phyloP scores from a whole-genome alignment of 345 rosid species.

The Eucalyptus curtisii region DNA sequence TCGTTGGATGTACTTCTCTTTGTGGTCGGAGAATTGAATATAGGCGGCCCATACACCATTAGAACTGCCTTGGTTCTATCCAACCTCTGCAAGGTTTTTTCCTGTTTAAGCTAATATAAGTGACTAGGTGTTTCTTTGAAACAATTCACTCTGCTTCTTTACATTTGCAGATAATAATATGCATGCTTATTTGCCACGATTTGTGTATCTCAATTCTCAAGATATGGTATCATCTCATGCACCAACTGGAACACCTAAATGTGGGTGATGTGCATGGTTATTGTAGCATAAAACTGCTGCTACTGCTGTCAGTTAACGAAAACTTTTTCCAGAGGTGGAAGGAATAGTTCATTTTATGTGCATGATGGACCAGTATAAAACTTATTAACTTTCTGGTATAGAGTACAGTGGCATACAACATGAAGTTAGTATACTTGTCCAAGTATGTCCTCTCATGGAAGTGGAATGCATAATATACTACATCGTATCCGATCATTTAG shows the following conservation, averaged over 20 bases:
- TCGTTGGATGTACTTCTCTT: conserved; percentile 79
- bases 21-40: conserved; percentile 55
- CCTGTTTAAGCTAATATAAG: background rate
- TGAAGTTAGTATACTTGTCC: background rate
- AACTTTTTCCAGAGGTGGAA: background rate
- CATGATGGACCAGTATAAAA: background rate
- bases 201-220: background rate
- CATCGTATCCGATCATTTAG: background rate
- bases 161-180: background rate
- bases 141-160: background rate
- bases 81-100: conserved; percentile 74
- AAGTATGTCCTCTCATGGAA: background rate
- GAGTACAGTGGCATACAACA: background rate
- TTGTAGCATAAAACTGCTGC: background rate
- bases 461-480: background rate
- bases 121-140: background rate
- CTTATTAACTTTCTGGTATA: background rate
- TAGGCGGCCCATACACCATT: conserved; percentile 87
- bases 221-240: background rate
- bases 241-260: background rate
- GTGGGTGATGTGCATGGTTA: background rate
- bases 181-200: background rate
- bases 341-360: background rate
- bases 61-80: conserved; percentile 53
- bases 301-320: background rate